A percentile compares a stretch with the other conserved stretches of the same genome.
Evolutionary conservation across 306 rosid genomes (phyloP).

Genomic region (Pachyrhizus erosus): DNA sequence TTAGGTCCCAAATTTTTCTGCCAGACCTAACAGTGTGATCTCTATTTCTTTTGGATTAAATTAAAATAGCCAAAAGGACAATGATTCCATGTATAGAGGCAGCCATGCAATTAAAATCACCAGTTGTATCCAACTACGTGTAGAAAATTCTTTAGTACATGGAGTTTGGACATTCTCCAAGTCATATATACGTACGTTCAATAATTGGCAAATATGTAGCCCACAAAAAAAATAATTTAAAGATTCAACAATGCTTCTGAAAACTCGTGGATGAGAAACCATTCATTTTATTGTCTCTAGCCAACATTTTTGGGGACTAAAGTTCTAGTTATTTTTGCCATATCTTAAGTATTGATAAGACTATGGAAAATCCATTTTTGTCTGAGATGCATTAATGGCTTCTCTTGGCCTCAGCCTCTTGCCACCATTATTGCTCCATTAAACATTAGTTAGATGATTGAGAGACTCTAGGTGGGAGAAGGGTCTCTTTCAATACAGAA

Average conservation of each 20-base stretch:
- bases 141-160: slow-evolving; percentile 34
- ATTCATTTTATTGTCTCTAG: slow-evolving; percentile 22
- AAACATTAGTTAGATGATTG: not conserved
- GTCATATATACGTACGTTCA: not conserved
- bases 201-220: slow-evolving; percentile 31
- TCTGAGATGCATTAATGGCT: slow-evolving; percentile 30
- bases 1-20: slow-evolving; percentile 16
- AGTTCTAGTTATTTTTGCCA: not conserved
- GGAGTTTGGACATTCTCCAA: slow-evolving; percentile 44
- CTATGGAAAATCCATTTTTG: slow-evolving; percentile 28
- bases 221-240: slow-evolving; percentile 47
- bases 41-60: not conserved
- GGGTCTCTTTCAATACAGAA: slow-evolving; percentile 39
- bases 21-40: slow-evolving; percentile 31
- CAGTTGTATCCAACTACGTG: slow-evolving; percentile 65
- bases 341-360: not conserved
- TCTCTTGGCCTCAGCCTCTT: slow-evolving; percentile 13
- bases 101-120: slow-evolving; percentile 35
- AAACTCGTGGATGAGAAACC: slow-evolving; percentile 33
- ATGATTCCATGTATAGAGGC: slow-evolving; percentile 18
- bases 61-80: slow-evolving; percentile 41
- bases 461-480: slow-evolving; percentile 39
- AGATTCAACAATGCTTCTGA: not conserved
- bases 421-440: slow-evolving; percentile 26
- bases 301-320: not conserved